phyloP scores from a whole-genome alignment of 2,329 filamentous ascomycete genomes.

The Calonectria montana region DNA sequence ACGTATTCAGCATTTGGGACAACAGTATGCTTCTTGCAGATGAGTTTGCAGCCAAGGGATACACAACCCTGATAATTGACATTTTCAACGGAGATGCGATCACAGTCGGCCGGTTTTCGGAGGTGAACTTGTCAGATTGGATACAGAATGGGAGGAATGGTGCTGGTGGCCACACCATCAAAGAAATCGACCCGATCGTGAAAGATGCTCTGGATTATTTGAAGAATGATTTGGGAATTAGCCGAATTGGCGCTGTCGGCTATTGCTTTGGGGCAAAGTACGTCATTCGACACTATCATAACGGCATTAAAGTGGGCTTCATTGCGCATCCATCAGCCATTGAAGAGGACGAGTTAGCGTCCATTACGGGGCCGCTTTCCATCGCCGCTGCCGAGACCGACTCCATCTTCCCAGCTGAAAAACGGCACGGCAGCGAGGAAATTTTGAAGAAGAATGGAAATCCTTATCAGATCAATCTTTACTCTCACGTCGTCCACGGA shows the following conservation, averaged over 20 bases:
- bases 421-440: constrained; percentile 72
- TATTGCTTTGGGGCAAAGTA: constrained; percentile 81
- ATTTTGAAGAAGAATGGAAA: constrained; percentile 66
- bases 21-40: constrained; percentile 53
- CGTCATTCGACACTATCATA: constrained; percentile 71
- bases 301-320: constrained; percentile 76
- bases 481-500: constrained; percentile 77
- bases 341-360: constrained; percentile 71
- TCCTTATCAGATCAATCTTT: constrained; percentile 83
- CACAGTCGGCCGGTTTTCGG: constrained; percentile 57
- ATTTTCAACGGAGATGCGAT: constrained; percentile 48
- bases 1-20: constrained; percentile 63
- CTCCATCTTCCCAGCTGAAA: constrained; percentile 70
- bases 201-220: constrained; percentile 60
- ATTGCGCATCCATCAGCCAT: constrained; percentile 85
- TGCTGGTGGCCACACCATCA: constrained; percentile 52
- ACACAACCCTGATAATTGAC: constrained; percentile 46
- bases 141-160: constrained; percentile 53
- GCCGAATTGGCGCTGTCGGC: constrained; percentile 72
- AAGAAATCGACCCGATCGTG: constrained; percentile 46
- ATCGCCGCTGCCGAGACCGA: constrained; percentile 75
- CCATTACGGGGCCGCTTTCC: constrained; percentile 73
- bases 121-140: constrained; percentile 46
- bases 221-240: constrained; percentile 62
- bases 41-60: constrained; percentile 47